phyloP scores from a whole-genome alignment of 768 basidiomycete genomes.

The Strobilomyces echinocephalus region DNA sequence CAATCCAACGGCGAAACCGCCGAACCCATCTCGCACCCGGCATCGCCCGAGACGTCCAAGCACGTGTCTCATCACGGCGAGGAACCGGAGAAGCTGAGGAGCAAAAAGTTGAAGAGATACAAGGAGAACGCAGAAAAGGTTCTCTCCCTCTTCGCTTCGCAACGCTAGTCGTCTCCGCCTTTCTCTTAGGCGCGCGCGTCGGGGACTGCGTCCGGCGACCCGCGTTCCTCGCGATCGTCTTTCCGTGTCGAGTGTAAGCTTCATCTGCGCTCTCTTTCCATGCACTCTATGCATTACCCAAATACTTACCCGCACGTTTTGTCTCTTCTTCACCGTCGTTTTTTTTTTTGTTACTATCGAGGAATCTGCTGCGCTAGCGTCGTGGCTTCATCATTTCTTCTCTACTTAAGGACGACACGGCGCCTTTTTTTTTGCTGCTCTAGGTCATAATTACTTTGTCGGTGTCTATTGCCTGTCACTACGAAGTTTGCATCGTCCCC shows the following conservation, averaged over 20 bases:
- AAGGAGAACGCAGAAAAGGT: constrained; percentile 86
- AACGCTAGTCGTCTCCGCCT: constrained; percentile 40
- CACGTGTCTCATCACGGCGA: constrained; percentile 29
- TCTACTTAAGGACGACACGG: constrained; percentile 26
- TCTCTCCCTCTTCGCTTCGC: constrained; percentile 74
- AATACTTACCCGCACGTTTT: constrained; percentile 22
- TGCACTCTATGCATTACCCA: constrained; percentile 30
- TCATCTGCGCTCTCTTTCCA: constrained; percentile 9
- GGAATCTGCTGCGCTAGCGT: constrained; percentile 24
- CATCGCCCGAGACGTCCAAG: constrained; percentile 31
- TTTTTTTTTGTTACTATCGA: constrained; percentile 2
- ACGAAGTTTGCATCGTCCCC: constrained; percentile 25
- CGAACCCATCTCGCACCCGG: constrained; percentile 21
- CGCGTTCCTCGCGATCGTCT: constrained; percentile 14
- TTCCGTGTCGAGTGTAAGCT: constrained; percentile 21
- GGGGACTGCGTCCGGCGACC: constrained; percentile 24
- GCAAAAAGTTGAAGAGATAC: constrained; percentile 78
- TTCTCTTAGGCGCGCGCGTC: not conserved
- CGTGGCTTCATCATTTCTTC: constrained; percentile 7
- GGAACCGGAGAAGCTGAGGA: constrained; percentile 58
- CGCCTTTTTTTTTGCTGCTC: constrained; percentile 22
- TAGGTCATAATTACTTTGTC: constrained; percentile 26
- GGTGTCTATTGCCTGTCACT: constrained; percentile 22
- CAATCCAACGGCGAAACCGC: constrained; percentile 54
- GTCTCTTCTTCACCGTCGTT: constrained; percentile 3